These are phyloP conservation scores for Solanum phureja DNA, from an alignment of 257 asterid genomes.

Conservation along the genomic window DNA sequence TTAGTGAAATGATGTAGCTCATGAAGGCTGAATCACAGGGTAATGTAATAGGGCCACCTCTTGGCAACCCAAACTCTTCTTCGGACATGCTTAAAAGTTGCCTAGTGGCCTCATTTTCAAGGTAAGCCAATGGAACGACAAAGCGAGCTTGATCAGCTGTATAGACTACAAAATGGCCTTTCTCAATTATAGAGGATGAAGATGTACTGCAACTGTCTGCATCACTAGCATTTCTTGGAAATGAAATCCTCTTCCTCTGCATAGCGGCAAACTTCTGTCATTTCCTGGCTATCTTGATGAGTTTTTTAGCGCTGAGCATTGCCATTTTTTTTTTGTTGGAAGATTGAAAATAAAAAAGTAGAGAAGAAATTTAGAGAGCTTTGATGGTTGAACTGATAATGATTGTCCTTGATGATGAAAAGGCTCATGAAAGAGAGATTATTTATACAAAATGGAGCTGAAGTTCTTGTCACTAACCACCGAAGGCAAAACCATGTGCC, in stretches of 20 bases:
- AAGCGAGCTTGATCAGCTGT: too few species aligned
- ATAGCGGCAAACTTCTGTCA: too few species aligned
- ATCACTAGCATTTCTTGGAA: too few species aligned
- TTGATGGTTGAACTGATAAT: not conserved
- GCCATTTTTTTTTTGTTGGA: not conserved
- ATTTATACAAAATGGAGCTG: not conserved
- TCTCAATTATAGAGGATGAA: not conserved
- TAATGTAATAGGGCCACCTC: slow-evolving; percentile 7
- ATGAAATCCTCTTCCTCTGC: too few species aligned
- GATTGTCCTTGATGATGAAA: not conserved
- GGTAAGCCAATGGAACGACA: slow-evolving; percentile 14
- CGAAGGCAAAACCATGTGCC: not conserved
- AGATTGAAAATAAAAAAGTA: not conserved
- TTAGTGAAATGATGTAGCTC: slow-evolving; percentile 7
- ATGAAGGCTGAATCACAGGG: slow-evolving; percentile 18
- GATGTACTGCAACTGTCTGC: not conserved
- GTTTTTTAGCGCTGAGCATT: too few species aligned
- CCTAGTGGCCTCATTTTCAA: slow-evolving; percentile 4
- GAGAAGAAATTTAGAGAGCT: not conserved
- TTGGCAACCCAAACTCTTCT: slow-evolving; percentile 4
- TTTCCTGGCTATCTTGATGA: too few species aligned
- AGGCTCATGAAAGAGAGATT: too few species aligned
- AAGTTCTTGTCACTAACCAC: not conserved
- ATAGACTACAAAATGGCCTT: too few species aligned
- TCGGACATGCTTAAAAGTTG: slow-evolving; percentile 20